Evolutionary conservation across 345 rosid species (phyloP).

Genomic region (Dovyalis caffra): DNA sequence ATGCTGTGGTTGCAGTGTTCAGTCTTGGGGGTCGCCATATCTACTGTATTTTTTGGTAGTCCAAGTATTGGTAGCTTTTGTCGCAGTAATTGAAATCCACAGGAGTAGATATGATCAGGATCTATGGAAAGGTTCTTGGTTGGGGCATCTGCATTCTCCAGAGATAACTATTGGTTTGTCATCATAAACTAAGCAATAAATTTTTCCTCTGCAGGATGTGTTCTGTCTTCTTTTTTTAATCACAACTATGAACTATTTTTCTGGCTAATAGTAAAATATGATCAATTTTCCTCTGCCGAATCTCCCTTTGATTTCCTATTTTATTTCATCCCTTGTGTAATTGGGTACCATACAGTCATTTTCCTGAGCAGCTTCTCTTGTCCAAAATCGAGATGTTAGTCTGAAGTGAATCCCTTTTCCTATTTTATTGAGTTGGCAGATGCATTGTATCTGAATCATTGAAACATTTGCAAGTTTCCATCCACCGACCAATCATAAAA

Average conservation of each 20-base stretch:
- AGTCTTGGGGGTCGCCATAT: conserved; percentile 32
- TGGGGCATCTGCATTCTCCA: no score
- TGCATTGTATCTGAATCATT: neutral
- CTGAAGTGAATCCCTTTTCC: neutral
- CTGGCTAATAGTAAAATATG: neutral
- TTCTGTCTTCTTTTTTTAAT: neutral
- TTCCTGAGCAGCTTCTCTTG: neutral
- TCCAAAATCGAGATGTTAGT: conserved; percentile 1
- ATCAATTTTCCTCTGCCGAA: neutral
- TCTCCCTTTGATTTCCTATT: neutral
- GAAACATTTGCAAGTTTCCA: neutral
- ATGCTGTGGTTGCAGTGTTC: conserved; percentile 33
- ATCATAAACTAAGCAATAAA: neutral
- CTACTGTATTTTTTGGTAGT: conserved; percentile 31
- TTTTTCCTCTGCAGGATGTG: neutral
- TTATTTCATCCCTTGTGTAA: neutral
- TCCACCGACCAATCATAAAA: neutral
- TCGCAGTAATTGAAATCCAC: conserved; percentile 33
- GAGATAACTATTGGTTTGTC: conserved; percentile 40
- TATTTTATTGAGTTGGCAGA: neutral
- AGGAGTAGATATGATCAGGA: conserved; percentile 23
- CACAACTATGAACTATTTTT: neutral
- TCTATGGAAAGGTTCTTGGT: no score
- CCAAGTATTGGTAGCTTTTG: conserved; percentile 32
- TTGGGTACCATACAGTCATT: neutral